phyloP scores from a whole-genome alignment of 805 yeast species.

The Metschnikowia picachoensis region DNA sequence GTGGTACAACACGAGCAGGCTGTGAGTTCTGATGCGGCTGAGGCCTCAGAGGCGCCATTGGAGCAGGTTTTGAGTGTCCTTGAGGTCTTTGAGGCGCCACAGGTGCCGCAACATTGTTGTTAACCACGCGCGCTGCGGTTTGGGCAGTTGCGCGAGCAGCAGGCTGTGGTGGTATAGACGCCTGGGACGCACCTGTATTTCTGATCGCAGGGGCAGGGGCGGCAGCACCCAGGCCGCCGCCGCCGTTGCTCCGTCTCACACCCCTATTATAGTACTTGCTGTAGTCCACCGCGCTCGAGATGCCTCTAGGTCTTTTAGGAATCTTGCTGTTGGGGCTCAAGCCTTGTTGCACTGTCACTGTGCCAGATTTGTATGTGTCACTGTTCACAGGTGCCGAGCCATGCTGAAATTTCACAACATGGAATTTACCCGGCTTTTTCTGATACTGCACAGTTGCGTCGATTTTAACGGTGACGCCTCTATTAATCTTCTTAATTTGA shows the following conservation, averaged over 20 bases:
- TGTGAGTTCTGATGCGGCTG: conserved; percentile 5
- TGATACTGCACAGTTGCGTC: conserved; percentile 75
- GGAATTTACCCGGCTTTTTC: conserved; percentile 86
- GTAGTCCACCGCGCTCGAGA: conserved; percentile 36
- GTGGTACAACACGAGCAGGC: conserved; percentile 14
- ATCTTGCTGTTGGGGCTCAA: conserved; percentile 69
- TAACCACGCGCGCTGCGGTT: neutral
- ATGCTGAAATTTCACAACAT: conserved; percentile 64
- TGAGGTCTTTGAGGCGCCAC: conserved; percentile 14
- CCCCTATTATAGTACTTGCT: conserved; percentile 40
- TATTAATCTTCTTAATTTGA: conserved; percentile 60
- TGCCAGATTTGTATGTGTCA: conserved; percentile 84
- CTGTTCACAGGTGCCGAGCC: conserved; percentile 56
- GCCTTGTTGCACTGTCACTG: conserved; percentile 78
- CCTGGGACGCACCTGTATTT: conserved; percentile 16
- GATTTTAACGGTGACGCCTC: conserved; percentile 56
- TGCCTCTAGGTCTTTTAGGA: conserved; percentile 70
- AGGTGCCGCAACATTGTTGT: neutral
- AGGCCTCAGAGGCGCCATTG: conserved; percentile 21
- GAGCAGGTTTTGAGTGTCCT: conserved; percentile 19
- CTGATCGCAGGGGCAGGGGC: conserved; percentile 20
- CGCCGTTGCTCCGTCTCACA: conserved; percentile 11
- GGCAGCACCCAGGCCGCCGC: neutral
- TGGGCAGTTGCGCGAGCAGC: neutral
- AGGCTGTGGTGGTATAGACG: conserved; percentile 16